A percentile compares a stretch with the other conserved stretches of the same genome.
Conservation (phyloP, 345 rosid species). For the Gossypium turneri region DNA sequence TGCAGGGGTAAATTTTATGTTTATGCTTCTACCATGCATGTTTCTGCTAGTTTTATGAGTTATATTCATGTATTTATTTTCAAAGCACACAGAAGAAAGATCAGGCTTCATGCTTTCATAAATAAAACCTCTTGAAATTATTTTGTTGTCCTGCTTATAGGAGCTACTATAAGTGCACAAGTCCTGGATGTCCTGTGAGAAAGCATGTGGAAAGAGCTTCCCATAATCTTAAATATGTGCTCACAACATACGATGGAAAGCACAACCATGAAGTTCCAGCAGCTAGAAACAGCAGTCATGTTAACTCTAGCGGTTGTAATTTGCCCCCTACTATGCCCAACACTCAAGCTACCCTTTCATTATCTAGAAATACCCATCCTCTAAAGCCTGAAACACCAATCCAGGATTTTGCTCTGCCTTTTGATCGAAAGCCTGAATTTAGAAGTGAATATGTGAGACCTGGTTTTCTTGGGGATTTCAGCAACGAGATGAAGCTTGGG, state of each 20-base stretch:
- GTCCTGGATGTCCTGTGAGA: conserved; percentile 53
- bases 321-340: conserved; percentile 23
- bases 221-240: conserved; percentile 47
- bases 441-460: conserved; percentile 33
- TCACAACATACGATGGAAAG: conserved; percentile 64
- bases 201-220: conserved; percentile 78
- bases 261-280: conserved; percentile 72
- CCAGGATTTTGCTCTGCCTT: conserved; percentile 33
- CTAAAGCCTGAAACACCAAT: conserved; percentile 38
- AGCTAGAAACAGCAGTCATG: conserved; percentile 45
- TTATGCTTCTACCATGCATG: neutral
- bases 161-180: conserved; percentile 77
- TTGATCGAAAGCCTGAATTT: conserved; percentile 39
- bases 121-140: neutral
- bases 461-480: conserved; percentile 33
- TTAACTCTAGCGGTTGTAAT: conserved; percentile 20
- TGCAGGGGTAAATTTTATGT: neutral
- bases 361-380: conserved; percentile 26
- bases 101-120: neutral
- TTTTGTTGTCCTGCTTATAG: conserved; percentile 23
- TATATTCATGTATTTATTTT: neutral
- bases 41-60: neutral
- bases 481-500: conserved; percentile 43
- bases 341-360: conserved; percentile 25
- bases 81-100: neutral